Percentiles rank a stretch among this genome's conserved stretches.
Conservation (phyloP, 148 eudicot species). For the Limonium bicolor region DNA sequence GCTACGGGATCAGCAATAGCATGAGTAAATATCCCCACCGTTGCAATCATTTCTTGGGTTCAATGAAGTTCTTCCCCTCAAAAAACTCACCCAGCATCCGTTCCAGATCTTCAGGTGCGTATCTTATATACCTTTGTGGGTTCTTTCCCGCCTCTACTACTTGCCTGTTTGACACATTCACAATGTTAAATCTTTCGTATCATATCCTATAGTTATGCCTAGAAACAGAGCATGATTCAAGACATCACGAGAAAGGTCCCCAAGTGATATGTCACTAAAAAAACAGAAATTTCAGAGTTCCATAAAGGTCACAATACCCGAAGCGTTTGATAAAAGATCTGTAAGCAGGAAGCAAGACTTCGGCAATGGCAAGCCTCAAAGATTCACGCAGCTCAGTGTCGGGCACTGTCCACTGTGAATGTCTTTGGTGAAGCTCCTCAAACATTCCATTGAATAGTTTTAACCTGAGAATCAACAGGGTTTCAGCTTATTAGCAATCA, state of each 20-base stretch:
- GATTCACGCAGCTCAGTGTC: conserved; percentile 94
- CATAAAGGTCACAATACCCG: conserved; percentile 29
- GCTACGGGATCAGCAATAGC: no score
- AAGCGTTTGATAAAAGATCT: conserved; percentile 90
- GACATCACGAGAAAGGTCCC: no score
- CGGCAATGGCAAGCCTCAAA: conserved; percentile 88
- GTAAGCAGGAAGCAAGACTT: conserved; percentile 90
- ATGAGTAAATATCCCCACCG: not conserved
- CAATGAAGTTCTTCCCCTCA: conserved; percentile 63
- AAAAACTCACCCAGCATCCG: conserved; percentile 94
- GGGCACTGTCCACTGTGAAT: conserved; percentile 98
- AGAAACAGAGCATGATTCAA: not conserved
- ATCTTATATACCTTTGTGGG: conserved; percentile 76
- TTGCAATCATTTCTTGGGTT: conserved; percentile 54
- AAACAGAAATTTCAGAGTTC: not conserved
- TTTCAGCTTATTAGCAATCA: no score
- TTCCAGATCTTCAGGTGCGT: conserved; percentile 81
- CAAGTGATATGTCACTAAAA: not conserved
- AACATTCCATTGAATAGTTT: conserved; percentile 76
- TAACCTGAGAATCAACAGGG: conserved; percentile 36
- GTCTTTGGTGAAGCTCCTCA: conserved; percentile 98
- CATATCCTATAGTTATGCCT: no score
- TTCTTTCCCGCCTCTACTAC: conserved; percentile 83
- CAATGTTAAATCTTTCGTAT: not conserved
- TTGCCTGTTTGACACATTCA: conserved; percentile 32